Evolutionary conservation across 805 yeast genomes (phyloP), one percentile per base, ranked within the genome.

Genomic region (Candida anglica): DNA sequence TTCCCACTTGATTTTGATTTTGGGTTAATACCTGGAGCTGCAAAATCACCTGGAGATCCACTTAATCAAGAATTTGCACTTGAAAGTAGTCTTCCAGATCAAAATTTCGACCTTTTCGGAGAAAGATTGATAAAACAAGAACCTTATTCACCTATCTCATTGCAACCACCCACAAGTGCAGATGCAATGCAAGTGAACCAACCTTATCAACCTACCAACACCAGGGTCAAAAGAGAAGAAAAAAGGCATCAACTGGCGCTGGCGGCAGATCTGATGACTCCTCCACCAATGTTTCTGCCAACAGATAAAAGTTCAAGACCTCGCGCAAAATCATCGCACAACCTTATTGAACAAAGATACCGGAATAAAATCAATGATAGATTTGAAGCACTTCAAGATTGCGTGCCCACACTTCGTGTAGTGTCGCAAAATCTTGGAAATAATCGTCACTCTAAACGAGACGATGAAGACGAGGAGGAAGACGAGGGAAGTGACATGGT

Each of bases 281-380:
- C 11, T 11, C 11, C 23, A 11, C 11, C 36, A 21, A 19, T 20
- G 11, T n/a, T n/a, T n/a, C n/a, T n/a, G n/a, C n/a, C n/a, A n/a
- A n/a, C n/a, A n/a, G n/a, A n/a, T n/a, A n/a, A n/a, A n/a, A 15
- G 29, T 11, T 15, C 29, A 6, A 37, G 48, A 19, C 53, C 58
- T 5, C 46, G 58, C 24, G 42, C 45, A 18, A 57, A 53, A 38
- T 56, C 63, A 4, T 60, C 69, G 10, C 71, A 65, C 46, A 65
- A 65, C 35, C 58, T 65, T 4, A 63, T 65, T 28, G 71, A 65
- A 37, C 71, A 65, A 44, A 44, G 71, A 31, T 65, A 65, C 50
- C 44, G 71, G 33, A 63, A 65, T 50, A 64, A 63, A 37, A 65
- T 65, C 39, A 65, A 64, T 40, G 67, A 63, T 43, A 59, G 62